Evolutionary conservation across 495 filamentous ascomycete genomes (phyloP).

Genomic region (Aspergillus heteromorphus): DNA sequence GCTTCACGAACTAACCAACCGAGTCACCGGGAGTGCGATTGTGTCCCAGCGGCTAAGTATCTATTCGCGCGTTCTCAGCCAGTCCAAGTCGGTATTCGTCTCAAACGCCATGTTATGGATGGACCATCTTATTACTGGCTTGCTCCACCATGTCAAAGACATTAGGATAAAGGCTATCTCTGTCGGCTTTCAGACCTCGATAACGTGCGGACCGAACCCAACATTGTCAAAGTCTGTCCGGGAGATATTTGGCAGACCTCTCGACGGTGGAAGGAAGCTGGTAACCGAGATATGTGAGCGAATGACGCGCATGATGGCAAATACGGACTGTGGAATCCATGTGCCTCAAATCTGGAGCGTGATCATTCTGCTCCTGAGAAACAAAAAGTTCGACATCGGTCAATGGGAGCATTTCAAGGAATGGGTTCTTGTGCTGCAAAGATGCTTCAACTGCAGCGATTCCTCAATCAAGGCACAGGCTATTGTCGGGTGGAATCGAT

Average conservation of each 20-base stretch:
- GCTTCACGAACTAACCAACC: conserved; percentile 65
- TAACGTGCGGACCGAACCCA: conserved; percentile 58
- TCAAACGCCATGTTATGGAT: conserved; percentile 57
- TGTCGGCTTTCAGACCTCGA: conserved; percentile 62
- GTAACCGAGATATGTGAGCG: conserved; percentile 58
- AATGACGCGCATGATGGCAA: conserved; percentile 64
- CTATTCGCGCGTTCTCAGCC: conserved; percentile 67
- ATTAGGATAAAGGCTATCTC: conserved; percentile 67
- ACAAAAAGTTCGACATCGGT: conserved; percentile 53
- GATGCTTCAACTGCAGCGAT: conserved; percentile 79
- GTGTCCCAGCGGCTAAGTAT: conserved; percentile 65
- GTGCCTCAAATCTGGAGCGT: conserved; percentile 91
- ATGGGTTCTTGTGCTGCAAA: conserved; percentile 73
- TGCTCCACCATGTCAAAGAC: conserved; percentile 73
- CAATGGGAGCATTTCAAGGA: conserved; percentile 66
- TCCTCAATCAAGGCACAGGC: conserved; percentile 66
- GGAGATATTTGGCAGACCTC: conserved; percentile 55
- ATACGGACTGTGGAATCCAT: conserved; percentile 54
- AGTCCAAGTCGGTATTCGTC: conserved; percentile 64
- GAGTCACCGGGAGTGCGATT: conserved; percentile 71
- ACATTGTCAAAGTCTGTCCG: conserved; percentile 57
- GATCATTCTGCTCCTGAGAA: conserved; percentile 68
- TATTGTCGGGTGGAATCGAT: conserved; percentile 75
- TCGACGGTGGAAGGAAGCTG: conserved; percentile 54
- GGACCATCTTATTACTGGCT: conserved; percentile 69